Base-by-base conservation (phyloP, 1,284 basidiomycete genomes). In the Ceraceosorus guamensis region DNA sequence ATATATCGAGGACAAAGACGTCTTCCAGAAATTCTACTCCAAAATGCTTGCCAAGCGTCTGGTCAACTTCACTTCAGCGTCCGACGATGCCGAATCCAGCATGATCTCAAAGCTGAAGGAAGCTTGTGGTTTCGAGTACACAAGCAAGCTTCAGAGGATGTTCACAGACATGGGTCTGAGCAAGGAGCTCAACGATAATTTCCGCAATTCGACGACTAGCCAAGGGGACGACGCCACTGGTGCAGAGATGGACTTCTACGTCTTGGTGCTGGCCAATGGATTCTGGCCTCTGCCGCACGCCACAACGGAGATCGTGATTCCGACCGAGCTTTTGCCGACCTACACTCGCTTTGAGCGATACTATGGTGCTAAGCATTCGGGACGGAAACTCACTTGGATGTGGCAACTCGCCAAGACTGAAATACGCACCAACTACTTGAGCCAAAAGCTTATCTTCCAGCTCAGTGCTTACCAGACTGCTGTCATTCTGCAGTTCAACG, bases 61-160 rank as follows among this genome's bases (percentile, higher is more conserved):
- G 37, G 92, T 99, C 65, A 87, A 91, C 68, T 86, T 85, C 37
- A 84, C 88, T 18, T 96, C 91, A 18, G 91, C 91, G 5, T 97
- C 92, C 3, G 93, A 97, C 71, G 95, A 99, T 79, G 87, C 87
- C 30, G 95, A 99, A 77, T 87, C 89, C 32, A 91, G 87, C 78
- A 98, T 99, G 95, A 98, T 98, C 68, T 88, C 91, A 54, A 95
- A 96, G 79, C 80, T 99, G 67, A 99, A 98, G 82, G 95, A 97
- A 76, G 87, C 89, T 8, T 97, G 90, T 68, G 95, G 95, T 63
- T 96, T 93, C 82, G 95, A 98, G 75, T 98, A 97, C 79, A 97
- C 95, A 49, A 90, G 88, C 82, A 97, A 97, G 79, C 83, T 98
- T 48, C 89, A 92, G 75, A 85, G 91, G 73, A 98, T 98, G 95